These are phyloP conservation scores for Echites panduratus DNA, from an alignment of 257 asterid species.

Conservation along the genomic window DNA sequence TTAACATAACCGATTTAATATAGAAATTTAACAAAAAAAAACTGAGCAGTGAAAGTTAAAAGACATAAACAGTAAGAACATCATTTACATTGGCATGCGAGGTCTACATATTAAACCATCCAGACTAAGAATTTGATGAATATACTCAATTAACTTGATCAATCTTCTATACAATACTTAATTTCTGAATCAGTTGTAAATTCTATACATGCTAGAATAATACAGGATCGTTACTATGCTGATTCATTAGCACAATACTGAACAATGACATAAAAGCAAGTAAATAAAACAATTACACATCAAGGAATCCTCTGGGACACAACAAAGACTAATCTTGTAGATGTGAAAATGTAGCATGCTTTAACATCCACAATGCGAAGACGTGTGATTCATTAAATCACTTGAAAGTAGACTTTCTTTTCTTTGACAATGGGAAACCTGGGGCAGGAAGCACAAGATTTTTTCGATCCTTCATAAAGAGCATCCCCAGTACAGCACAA, in stretches of 20 bases:
- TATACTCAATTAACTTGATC: neutral
- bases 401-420: neutral
- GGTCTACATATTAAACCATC: neutral
- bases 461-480: neutral
- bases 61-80: neutral
- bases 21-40: neutral
- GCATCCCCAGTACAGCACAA: neutral
- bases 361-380: neutral
- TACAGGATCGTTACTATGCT: neutral
- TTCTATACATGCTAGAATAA: neutral
- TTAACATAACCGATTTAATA: neutral
- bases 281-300: neutral
- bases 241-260: neutral
- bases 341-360: neutral
- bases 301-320: neutral
- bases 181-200: neutral
- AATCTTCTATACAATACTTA: neutral
- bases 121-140: neutral
- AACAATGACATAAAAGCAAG: slow-evolving; percentile 7
- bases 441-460: neutral
- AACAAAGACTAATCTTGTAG: neutral
- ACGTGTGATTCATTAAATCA: neutral
- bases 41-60: neutral
- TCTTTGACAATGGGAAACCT: neutral
- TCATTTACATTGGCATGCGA: neutral